phyloP scores from a whole-genome alignment of 2,329 filamentous ascomycete genomes.

The Fusarium papillatum region DNA sequence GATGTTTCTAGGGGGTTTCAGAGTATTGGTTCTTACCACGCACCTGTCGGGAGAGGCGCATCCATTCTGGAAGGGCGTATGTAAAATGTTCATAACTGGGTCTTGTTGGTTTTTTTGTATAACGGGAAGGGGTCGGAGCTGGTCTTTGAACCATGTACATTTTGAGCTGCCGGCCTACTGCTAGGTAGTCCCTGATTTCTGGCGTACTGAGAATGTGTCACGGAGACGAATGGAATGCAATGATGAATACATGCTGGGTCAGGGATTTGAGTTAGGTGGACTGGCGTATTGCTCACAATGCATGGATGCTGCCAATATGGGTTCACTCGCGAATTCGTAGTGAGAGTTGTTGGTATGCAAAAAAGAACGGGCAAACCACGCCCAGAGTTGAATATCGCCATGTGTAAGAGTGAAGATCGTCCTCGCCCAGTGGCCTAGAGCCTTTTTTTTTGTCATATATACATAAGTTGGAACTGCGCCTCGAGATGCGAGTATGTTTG shows the following conservation, averaged over 20 bases:
- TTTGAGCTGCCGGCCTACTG: conserved; percentile 1
- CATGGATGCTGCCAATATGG: neutral
- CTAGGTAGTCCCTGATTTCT: neutral
- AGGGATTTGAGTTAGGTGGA: neutral
- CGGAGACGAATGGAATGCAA: conserved; percentile 31
- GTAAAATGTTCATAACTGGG: conserved; percentile 27
- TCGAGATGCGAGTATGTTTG: conserved; percentile 42
- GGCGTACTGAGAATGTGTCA: conserved; percentile 11
- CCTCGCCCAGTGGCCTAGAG: conserved; percentile 31
- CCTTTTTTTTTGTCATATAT: conserved; percentile 34
- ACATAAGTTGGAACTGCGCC: conserved; percentile 41
- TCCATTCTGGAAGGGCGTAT: conserved; percentile 56
- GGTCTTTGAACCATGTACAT: conserved; percentile 16
- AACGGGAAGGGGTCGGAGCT: conserved; percentile 4
- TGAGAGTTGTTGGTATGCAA: neutral
- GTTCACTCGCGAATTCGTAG: neutral
- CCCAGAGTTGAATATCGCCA: conserved; percentile 27
- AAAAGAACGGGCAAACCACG: neutral
- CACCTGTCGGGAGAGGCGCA: conserved; percentile 63
- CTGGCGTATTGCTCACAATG: neutral
- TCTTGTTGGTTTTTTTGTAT: conserved; percentile 18
- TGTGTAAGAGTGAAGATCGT: conserved; percentile 46
- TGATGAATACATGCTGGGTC: conserved; percentile 15
- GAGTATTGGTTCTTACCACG: conserved; percentile 74
- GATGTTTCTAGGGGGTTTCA: conserved; percentile 68